Conservation (phyloP, 768 basidiomycete species). For the Lentinula lateritia region DNA sequence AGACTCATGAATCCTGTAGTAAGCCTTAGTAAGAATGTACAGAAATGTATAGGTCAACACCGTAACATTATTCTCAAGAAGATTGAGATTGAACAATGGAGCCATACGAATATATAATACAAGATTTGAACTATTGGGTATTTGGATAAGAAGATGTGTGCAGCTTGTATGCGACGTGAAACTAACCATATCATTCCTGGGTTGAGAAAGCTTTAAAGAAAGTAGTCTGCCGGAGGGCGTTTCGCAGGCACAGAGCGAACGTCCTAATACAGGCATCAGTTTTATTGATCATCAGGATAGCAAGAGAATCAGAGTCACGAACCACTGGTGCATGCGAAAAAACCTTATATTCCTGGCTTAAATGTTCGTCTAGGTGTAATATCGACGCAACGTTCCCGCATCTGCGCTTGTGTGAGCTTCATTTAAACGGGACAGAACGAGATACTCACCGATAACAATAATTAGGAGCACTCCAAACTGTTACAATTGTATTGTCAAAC, state of each 20-base stretch:
- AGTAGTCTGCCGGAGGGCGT: conserved; percentile 84
- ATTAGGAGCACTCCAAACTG: conserved; percentile 97
- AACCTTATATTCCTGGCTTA: conserved; percentile 93
- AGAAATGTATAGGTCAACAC: too few species aligned
- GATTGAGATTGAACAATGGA: too few species aligned
- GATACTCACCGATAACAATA: conserved; percentile 83
- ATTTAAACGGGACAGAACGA: background rate
- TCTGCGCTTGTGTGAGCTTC: conserved; percentile 29
- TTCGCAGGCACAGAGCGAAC: conserved; percentile 78
- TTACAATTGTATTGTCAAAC: conserved; percentile 94
- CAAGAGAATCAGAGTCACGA: background rate
- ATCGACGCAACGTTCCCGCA: conserved; percentile 97
- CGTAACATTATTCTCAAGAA: too few species aligned
- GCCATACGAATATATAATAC: too few species aligned
- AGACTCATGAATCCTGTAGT: too few species aligned
- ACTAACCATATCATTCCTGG: too few species aligned
- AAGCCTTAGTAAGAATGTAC: too few species aligned
- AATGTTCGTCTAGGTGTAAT: conserved; percentile 87
- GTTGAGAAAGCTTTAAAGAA: conserved; percentile 40
- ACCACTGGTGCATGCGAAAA: conserved; percentile 88
- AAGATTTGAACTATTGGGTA: too few species aligned
- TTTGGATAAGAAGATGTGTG: too few species aligned
- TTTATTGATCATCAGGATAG: too few species aligned
- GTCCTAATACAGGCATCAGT: conserved; percentile 41
- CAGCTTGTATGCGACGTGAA: too few species aligned